phyloP scores from a whole-genome alignment of 2,329 filamentous ascomycete genomes.

The Gyromitra esculenta region DNA sequence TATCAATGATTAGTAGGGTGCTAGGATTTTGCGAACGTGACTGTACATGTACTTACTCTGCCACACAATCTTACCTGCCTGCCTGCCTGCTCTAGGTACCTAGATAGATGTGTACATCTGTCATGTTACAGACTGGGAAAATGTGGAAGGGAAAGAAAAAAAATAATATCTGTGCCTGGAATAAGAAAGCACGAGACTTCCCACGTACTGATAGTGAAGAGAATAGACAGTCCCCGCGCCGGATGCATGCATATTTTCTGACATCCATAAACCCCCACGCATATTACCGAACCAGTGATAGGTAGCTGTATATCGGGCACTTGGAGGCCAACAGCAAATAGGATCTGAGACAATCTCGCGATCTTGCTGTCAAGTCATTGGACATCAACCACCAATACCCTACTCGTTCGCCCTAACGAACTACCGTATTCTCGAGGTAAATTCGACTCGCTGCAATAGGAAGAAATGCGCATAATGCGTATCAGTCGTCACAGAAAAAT shows the following conservation, averaged over 20 bases:
- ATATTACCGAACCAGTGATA: not conserved
- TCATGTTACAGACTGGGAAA: not conserved
- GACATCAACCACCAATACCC: not conserved
- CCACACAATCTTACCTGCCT: too few relatives aligned
- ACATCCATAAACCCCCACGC: slow-evolving; percentile 28
- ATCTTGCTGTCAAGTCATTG: slow-evolving; percentile 9
- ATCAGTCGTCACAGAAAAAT: too few relatives aligned
- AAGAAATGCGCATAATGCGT: too few relatives aligned
- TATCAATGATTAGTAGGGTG: too few relatives aligned
- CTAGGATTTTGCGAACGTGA: too few relatives aligned
- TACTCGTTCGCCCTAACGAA: not conserved
- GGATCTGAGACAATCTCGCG: slow-evolving; percentile 28
- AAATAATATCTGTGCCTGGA: not conserved
- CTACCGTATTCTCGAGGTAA: not conserved
- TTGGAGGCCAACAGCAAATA: not conserved
- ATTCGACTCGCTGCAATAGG: too few relatives aligned
- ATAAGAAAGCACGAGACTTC: slow-evolving; percentile 19
- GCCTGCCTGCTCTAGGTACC: not conserved
- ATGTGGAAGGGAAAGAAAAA: not conserved
- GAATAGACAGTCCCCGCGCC: not conserved
- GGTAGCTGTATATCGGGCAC: not conserved
- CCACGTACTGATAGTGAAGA: not conserved
- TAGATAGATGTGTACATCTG: not conserved
- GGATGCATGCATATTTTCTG: slow-evolving; percentile 25
- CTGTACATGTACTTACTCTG: too few relatives aligned